These are phyloP conservation scores for Lenzites betulinus DNA, from an alignment of 768 basidiomycete species.

Conservation along the genomic window DNA sequence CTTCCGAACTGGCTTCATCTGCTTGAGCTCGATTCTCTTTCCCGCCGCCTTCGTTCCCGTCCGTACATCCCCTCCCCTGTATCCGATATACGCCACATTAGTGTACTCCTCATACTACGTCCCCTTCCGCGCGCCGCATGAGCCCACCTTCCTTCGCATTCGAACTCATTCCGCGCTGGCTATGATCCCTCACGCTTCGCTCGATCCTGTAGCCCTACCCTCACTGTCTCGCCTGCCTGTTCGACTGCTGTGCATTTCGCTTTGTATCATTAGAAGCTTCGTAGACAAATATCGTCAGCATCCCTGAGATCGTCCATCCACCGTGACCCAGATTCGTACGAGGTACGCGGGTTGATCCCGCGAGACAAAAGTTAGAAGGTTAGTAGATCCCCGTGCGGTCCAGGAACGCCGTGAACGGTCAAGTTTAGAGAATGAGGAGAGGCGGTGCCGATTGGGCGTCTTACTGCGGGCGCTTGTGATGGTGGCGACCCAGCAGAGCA, in stretches of 20 bases:
- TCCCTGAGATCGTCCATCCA: too few species aligned
- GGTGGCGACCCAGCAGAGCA: slow-evolving; percentile 10
- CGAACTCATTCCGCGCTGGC: neutral
- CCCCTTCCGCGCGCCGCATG: neutral
- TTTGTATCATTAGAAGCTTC: slow-evolving; percentile 12
- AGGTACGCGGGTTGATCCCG: too few species aligned
- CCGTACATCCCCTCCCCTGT: neutral
- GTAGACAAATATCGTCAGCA: neutral
- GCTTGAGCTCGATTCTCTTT: neutral
- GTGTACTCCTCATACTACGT: neutral
- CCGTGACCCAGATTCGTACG: too few species aligned
- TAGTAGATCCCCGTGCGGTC: too few species aligned
- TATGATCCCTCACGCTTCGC: slow-evolving; percentile 1
- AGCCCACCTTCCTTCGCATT: neutral
- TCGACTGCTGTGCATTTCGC: slow-evolving; percentile 1
- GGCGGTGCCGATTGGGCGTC: slow-evolving; percentile 6
- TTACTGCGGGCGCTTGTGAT: slow-evolving; percentile 9
- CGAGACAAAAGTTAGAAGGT: too few species aligned
- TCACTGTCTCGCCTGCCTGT: neutral
- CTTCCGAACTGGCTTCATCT: neutral
- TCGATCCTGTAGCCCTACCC: neutral
- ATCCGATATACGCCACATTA: neutral
- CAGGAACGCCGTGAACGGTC: too few species aligned
- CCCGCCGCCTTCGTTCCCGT: neutral
- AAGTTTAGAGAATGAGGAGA: neutral